These are phyloP conservation scores for Plasmopara viticola DNA, from an alignment of 352 stramenopile genomes.

Conservation along the genomic window DNA sequence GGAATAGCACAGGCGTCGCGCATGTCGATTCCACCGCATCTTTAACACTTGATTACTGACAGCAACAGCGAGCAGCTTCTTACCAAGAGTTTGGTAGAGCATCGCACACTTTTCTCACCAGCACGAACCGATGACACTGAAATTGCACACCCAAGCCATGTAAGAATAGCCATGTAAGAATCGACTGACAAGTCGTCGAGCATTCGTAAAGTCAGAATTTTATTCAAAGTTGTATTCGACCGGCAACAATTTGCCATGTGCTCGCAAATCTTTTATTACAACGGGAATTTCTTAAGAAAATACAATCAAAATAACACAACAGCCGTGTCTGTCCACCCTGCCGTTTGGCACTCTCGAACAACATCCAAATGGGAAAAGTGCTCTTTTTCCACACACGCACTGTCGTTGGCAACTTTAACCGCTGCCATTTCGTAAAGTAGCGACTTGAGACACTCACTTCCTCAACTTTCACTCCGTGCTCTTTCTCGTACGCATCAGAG, in stretches of 20 bases:
- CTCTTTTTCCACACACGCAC: too few species aligned
- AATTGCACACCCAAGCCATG: conserved; percentile 38
- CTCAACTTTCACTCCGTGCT: too few species aligned
- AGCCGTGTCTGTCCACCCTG: too few species aligned
- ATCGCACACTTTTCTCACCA: conserved; percentile 31
- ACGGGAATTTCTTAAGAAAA: too few species aligned
- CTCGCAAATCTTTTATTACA: conserved; percentile 15
- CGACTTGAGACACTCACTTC: too few species aligned
- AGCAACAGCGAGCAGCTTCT: conserved; percentile 54
- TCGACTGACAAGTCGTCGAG: conserved; percentile 32
- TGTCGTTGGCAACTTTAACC: too few species aligned
- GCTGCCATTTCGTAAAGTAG: too few species aligned
- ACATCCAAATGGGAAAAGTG: too few species aligned
- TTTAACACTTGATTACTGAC: conserved; percentile 51
- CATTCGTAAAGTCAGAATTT: conserved; percentile 30
- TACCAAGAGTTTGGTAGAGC: conserved; percentile 39
- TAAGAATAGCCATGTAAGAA: conserved; percentile 33
- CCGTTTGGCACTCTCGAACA: too few species aligned
- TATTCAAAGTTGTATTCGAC: conserved; percentile 56
- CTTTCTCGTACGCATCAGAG: too few species aligned
- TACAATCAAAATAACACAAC: too few species aligned
- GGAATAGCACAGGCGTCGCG: conserved; percentile 59
- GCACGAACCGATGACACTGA: conserved; percentile 43
- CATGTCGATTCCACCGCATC: conserved; percentile 52
- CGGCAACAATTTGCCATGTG: conserved; percentile 20